These are phyloP conservation scores for Kalmanozyma brasiliensis DNA, from an alignment of 1,284 basidiomycete species.

Conservation along the genomic window DNA sequence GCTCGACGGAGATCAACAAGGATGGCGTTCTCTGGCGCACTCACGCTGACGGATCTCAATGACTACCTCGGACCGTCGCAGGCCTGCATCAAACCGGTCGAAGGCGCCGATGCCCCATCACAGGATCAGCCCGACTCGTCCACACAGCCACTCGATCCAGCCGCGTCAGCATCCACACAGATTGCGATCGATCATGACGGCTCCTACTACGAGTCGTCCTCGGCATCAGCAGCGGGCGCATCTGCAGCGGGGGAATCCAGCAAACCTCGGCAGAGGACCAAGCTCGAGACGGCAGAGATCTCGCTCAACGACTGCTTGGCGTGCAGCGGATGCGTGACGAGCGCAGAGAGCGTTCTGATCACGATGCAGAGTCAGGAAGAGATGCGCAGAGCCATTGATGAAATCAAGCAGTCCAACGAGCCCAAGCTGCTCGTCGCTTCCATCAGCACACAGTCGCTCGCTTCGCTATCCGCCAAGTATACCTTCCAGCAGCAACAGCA, in stretches of 20 bases:
- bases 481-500: conserved; percentile 26
- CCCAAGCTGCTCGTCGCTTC: conserved; percentile 54
- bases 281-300: conserved; percentile 77
- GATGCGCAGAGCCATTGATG: conserved; percentile 73
- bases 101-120: conserved; percentile 40
- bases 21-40: conserved; percentile 90
- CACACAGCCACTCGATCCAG: conserved; percentile 58
- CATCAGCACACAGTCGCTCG: conserved; percentile 85
- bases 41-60: conserved; percentile 88
- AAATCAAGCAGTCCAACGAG: conserved; percentile 12
- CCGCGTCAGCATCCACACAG: conserved; percentile 75
- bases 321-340: conserved; percentile 97
- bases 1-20: background rate
- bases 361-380: conserved; percentile 96
- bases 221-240: conserved; percentile 17
- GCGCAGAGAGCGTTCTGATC: conserved; percentile 95
- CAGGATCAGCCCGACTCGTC: conserved; percentile 36
- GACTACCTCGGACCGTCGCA: conserved; percentile 98
- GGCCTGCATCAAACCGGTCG: conserved; percentile 95
- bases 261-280: conserved; percentile 60
- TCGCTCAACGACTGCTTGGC: conserved; percentile 94
- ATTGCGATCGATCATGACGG: conserved; percentile 85
- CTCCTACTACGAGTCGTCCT: conserved; percentile 76
- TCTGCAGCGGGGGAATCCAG: conserved; percentile 17
- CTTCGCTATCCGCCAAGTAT: conserved; percentile 73